Evolutionary conservation across 164 flowering plant species (phyloP).

Genomic region (Platanus orientalis): DNA sequence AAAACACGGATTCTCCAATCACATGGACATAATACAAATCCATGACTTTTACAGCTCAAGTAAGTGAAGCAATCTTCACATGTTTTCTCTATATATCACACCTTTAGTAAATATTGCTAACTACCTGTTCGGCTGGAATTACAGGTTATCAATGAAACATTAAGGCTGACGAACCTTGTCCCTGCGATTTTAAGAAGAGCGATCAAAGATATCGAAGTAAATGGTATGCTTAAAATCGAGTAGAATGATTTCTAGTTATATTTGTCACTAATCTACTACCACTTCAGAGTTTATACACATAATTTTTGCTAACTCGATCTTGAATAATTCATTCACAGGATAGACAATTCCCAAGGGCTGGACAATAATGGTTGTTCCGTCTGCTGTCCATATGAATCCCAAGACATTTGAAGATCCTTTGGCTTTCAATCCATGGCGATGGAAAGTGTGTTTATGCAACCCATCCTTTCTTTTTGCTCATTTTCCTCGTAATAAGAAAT

Average conservation of each 20-base stretch:
- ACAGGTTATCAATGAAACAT: constrained; percentile 43
- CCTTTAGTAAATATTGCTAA: no score
- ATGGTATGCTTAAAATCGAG: no score
- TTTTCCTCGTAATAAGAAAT: no score
- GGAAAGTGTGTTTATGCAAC: no score
- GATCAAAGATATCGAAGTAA: constrained; percentile 28
- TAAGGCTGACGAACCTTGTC: constrained; percentile 29
- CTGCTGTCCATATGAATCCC: no score
- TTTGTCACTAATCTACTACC: not conserved
- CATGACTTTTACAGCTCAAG: constrained; percentile 37
- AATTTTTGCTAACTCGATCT: no score
- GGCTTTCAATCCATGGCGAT: no score
- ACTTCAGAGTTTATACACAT: not conserved
- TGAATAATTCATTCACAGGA: constrained; percentile 20
- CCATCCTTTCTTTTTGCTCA: no score
- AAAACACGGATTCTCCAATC: no score
- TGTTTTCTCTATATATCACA: not conserved
- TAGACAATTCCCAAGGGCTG: constrained; percentile 46
- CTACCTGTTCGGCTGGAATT: not conserved
- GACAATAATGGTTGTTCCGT: constrained; percentile 37
- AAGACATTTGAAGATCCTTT: no score
- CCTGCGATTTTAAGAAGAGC: constrained; percentile 29
- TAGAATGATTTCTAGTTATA: no score
- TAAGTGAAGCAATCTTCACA: not conserved
- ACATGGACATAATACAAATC: constrained; percentile 47